Evolutionary conservation across 768 basidiomycete species (phyloP), one percentile per base, ranked within the genome.

Genomic region (Tylopilus plumbeoviolaceoides): DNA sequence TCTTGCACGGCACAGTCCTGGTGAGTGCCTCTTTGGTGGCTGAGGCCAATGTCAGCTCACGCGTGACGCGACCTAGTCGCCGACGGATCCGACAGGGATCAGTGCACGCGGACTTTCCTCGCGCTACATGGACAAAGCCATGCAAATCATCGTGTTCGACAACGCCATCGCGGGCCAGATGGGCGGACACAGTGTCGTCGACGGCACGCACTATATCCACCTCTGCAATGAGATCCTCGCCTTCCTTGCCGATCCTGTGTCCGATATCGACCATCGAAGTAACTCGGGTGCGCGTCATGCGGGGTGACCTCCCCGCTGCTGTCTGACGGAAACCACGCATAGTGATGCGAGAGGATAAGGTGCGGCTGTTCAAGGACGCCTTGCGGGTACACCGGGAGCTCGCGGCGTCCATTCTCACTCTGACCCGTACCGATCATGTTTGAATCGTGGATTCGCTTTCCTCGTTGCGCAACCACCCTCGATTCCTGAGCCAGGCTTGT

Each of bases 111-210:
- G 84, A 15, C 76, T 91, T 18, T 78, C 79, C 35, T 88, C 87
- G 55, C 81, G 89, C 41, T 91, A 87, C 84, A 83, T 92, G 43
- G 95, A 98, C 72, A 98, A 97, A 70, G 93, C 95, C 9, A 67
- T 83, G 51, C 82, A 97, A 65, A 84, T 93, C 65, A 80, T 97
- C 53, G 81, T 98, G 7, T 91, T 84, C 62, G 89, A 91, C 66
- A 89, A 91, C 57, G 82, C 76, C 12, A 75, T 81, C 44, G 87
- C 91, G 1, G 95, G 93, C 5, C 71, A 97, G 61, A 87, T 95
- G 81, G 95, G 95, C 42, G 95, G 14, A 15, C 95, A 93, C 67
- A 90, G 88, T 15, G 75, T 89, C 53, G 93, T 93, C 91, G 91
- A 93, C 60, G 91, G 91, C 35, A 92, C 91, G 15, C 91, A 91